Percentiles rank a stretch among this genome's conserved stretches.
Evolutionary conservation across 257 asterid genomes (phyloP).

Genomic region (Solanum gracilifrons): DNA sequence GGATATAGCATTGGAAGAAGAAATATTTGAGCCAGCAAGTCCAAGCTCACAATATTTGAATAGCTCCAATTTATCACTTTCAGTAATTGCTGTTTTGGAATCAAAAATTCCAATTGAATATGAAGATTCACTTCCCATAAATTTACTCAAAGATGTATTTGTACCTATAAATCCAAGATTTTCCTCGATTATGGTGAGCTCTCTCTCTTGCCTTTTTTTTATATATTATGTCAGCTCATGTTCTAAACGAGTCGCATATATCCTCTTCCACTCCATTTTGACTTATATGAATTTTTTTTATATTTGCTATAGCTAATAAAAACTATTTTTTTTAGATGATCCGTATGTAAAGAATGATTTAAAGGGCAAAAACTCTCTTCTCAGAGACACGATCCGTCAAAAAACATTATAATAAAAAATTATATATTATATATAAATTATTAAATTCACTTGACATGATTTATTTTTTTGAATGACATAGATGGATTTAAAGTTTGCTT

Average conservation of each 20-base stretch:
- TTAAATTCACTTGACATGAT: neutral
- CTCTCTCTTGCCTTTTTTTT: neutral
- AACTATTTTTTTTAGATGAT: fast-evolving
- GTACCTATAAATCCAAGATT: constrained; percentile 19
- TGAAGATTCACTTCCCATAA: constrained; percentile 5
- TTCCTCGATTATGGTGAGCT: constrained; percentile 19
- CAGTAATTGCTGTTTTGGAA: constrained; percentile 13
- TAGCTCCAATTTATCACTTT: constrained; percentile 12
- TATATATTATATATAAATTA: too few relatives aligned
- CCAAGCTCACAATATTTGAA: constrained; percentile 12
- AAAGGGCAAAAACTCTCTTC: neutral
- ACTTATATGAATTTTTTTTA: neutral
- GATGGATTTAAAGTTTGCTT: neutral
- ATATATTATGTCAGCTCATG: neutral
- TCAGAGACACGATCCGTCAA: too few relatives aligned
- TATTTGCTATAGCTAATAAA: neutral
- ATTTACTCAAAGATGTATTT: constrained; percentile 9
- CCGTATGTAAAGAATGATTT: neutral
- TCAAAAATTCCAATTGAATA: constrained; percentile 7
- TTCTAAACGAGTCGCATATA: neutral
- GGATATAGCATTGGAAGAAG: constrained; percentile 10
- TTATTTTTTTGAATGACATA: neutral
- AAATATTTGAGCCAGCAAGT: constrained; percentile 9
- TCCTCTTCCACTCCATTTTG: neutral
- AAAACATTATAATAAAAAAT: too few relatives aligned